A percentile compares a stretch with the other conserved stretches of the same genome.
phyloP scores from a whole-genome alignment of 169 alveolate genomes.

The Plasmodium vivax region DNA sequence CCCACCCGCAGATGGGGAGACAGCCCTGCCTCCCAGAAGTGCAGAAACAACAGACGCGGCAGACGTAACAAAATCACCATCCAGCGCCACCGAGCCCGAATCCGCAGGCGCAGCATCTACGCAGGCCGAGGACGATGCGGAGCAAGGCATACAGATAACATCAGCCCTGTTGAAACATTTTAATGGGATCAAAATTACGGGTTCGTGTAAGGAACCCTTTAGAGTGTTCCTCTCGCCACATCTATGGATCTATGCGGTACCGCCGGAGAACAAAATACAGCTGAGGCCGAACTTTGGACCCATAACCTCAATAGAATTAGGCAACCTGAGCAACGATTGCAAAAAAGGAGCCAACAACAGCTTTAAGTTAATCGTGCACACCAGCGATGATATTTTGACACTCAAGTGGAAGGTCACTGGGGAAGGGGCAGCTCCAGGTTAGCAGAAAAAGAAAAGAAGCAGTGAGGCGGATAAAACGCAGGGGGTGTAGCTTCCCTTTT shows the following conservation, averaged over 20 bases:
- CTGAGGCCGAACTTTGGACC: background rate
- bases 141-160: background rate
- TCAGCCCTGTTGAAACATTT: background rate
- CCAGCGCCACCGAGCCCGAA: background rate
- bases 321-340: background rate
- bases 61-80: background rate
- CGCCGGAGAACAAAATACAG: background rate
- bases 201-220: background rate
- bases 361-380: background rate
- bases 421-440: background rate
- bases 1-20: background rate
- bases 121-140: background rate
- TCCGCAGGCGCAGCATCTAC: background rate
- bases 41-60: background rate
- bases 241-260: background rate
- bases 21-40: background rate
- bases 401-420: background rate
- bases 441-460: background rate
- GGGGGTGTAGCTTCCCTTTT: background rate
- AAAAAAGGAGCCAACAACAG: background rate
- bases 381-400: background rate
- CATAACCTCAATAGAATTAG: background rate
- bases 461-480: background rate
- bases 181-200: background rate
- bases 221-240: background rate